Conservation (phyloP, 2,329 filamentous ascomycete species). For the Dothistroma septosporum region DNA sequence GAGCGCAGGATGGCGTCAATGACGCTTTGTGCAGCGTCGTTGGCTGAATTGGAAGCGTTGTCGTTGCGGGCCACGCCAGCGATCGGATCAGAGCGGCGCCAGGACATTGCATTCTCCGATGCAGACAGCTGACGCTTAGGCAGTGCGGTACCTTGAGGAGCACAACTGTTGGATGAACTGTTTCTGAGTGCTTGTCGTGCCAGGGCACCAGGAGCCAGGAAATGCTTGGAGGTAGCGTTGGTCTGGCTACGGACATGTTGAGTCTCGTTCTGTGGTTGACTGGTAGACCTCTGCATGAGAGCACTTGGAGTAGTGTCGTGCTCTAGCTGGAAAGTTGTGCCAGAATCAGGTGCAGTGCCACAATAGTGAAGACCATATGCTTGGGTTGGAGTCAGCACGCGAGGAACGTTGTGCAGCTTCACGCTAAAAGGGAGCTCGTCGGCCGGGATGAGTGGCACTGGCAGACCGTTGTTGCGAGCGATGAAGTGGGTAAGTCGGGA, state of each 20-base stretch:
- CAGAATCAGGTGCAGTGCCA: conserved; percentile 27
- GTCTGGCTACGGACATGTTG: conserved; percentile 19
- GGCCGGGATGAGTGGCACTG: conserved; percentile 41
- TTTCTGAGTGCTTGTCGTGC: conserved; percentile 22
- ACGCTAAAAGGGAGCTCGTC: conserved; percentile 42
- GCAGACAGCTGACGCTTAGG: conserved; percentile 20
- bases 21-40: conserved; percentile 23
- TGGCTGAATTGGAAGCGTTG: neutral
- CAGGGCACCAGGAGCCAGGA: conserved; percentile 22
- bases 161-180: neutral
- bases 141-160: neutral
- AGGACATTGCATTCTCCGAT: conserved; percentile 23
- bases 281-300: conserved; percentile 16
- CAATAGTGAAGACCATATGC: conserved; percentile 32
- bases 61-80: neutral
- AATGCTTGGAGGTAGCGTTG: conserved; percentile 14
- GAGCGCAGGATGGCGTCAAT: conserved; percentile 33
- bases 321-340: conserved; percentile 26
- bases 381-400: conserved; percentile 32
- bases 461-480: conserved; percentile 33
- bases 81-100: conserved; percentile 22
- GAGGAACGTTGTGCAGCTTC: conserved; percentile 37
- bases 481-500: conserved; percentile 37
- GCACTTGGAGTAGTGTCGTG: conserved; percentile 2
- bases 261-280: conserved; percentile 14